phyloP scores from a whole-genome alignment of 1,139 yeast species.

The Yamadazyma atlantica region DNA sequence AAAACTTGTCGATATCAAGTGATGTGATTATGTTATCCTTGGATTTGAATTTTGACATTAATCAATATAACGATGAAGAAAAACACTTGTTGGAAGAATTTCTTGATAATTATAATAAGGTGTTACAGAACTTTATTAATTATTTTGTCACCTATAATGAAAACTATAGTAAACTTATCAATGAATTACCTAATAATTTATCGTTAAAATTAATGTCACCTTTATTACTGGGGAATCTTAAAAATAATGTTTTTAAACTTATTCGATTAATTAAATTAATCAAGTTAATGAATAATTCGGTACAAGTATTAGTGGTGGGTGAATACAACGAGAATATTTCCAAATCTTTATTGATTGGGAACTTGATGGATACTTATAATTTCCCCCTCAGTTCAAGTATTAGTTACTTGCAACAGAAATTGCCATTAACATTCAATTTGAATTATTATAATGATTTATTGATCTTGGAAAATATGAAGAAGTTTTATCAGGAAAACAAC shows the following conservation, averaged over 20 bases:
- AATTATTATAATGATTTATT: slow-evolving; percentile 44
- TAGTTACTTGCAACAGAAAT: slow-evolving; percentile 14
- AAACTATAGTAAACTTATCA: slow-evolving; percentile 25
- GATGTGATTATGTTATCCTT: slow-evolving; percentile 41
- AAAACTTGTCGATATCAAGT: slow-evolving; percentile 28
- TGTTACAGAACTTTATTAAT: slow-evolving; percentile 40
- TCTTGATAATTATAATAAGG: slow-evolving; percentile 28
- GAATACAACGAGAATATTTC: slow-evolving; percentile 34
- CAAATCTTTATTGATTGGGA: slow-evolving; percentile 37
- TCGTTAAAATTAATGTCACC: slow-evolving; percentile 33
- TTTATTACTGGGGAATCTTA: slow-evolving; percentile 39
- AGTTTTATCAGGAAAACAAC: slow-evolving; percentile 36
- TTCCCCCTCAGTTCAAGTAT: slow-evolving; percentile 34
- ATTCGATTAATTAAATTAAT: slow-evolving; percentile 39
- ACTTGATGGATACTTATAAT: slow-evolving; percentile 44
- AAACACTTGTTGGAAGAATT: slow-evolving; percentile 24
- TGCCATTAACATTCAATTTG: slow-evolving; percentile 23
- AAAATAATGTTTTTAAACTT: slow-evolving; percentile 38
- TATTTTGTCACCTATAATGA: slow-evolving; percentile 39
- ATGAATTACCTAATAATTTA: slow-evolving; percentile 29
- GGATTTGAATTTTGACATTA: slow-evolving; percentile 35
- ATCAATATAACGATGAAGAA: slow-evolving; percentile 20
- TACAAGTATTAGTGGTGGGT: slow-evolving; percentile 38
- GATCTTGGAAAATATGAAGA: slow-evolving; percentile 40
- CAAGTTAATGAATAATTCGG: slow-evolving; percentile 31